Percentiles rank a stretch among this genome's conserved stretches.
Conservation (phyloP, 768 basidiomycete genomes). For the Rhizopogon rudus region DNA sequence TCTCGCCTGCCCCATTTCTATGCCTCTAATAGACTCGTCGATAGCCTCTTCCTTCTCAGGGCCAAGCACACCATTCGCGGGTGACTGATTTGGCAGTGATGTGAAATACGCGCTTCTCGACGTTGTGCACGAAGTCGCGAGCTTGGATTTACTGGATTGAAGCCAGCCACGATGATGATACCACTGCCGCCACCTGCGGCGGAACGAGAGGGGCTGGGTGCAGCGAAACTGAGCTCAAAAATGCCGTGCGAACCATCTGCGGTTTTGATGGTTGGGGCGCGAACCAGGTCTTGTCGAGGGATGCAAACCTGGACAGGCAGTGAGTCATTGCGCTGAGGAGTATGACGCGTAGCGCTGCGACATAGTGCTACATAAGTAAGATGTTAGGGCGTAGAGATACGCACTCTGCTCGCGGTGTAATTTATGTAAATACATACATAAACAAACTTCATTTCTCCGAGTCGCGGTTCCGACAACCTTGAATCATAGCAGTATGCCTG, state of each 20-base stretch:
- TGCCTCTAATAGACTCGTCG: slow-evolving; percentile 45
- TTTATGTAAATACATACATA: too few species aligned
- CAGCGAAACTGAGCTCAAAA: slow-evolving; percentile 59
- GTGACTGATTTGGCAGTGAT: slow-evolving; percentile 32
- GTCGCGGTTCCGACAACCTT: neutral
- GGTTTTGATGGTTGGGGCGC: slow-evolving; percentile 49
- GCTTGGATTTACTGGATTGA: slow-evolving; percentile 33
- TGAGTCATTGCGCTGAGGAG: slow-evolving; percentile 47
- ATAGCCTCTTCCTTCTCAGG: slow-evolving; percentile 40
- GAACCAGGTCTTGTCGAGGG: slow-evolving; percentile 67
- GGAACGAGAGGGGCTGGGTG: slow-evolving; percentile 41
- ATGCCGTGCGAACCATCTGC: slow-evolving; percentile 53
- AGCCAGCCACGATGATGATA: slow-evolving; percentile 56
- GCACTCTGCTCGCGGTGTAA: too few species aligned
- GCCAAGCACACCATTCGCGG: slow-evolving; percentile 13
- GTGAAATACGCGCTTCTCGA: slow-evolving; percentile 25
- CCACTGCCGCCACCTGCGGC: slow-evolving; percentile 13
- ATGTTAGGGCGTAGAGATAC: neutral
- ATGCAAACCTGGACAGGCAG: slow-evolving; percentile 54
- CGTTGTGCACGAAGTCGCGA: slow-evolving; percentile 19
- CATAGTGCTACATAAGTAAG: slow-evolving; percentile 48
- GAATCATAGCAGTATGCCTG: slow-evolving; percentile 10
- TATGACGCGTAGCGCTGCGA: slow-evolving; percentile 56
- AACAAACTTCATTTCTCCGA: too few species aligned
- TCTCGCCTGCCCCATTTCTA: slow-evolving; percentile 49